Evolutionary conservation across 129 eudicot genomes (phyloP).

Genomic region (Tagetes patula): DNA sequence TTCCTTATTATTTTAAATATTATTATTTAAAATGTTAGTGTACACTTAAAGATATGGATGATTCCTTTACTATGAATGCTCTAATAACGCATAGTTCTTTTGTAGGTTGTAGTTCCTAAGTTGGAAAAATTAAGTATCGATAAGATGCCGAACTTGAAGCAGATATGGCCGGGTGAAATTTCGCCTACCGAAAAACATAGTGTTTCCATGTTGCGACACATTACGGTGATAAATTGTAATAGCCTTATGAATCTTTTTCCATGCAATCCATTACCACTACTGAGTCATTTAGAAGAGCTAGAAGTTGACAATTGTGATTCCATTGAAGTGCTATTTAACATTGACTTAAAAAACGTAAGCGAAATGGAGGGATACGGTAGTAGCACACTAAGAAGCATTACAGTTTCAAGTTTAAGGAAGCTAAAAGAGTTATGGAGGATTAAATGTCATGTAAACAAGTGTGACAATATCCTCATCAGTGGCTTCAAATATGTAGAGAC

Average conservation of each 20-base stretch:
- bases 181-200: not conserved
- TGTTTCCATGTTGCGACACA: not conserved
- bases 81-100: not conserved
- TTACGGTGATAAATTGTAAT: not conserved
- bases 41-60: too few species aligned
- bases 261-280: not conserved
- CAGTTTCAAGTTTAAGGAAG: not conserved
- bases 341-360: not conserved
- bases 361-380: not conserved
- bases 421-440: conserved; percentile 7
- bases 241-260: conserved; percentile 8
- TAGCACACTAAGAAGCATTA: not conserved
- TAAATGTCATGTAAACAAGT: not conserved
- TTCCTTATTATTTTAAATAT: too few species aligned
- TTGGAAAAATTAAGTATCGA: not conserved
- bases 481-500: not conserved
- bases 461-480: not conserved
- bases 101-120: conserved; percentile 8
- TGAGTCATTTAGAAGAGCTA: not conserved
- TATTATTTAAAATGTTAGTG: too few species aligned
- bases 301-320: not conserved
- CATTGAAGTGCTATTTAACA: conserved; percentile 11
- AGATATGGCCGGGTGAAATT: conserved; percentile 6
- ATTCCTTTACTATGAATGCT: too few species aligned
- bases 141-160: not conserved